Base-by-base conservation (phyloP, 192 early-diverging fungal species). In the Rhizophagus prolifer region DNA sequence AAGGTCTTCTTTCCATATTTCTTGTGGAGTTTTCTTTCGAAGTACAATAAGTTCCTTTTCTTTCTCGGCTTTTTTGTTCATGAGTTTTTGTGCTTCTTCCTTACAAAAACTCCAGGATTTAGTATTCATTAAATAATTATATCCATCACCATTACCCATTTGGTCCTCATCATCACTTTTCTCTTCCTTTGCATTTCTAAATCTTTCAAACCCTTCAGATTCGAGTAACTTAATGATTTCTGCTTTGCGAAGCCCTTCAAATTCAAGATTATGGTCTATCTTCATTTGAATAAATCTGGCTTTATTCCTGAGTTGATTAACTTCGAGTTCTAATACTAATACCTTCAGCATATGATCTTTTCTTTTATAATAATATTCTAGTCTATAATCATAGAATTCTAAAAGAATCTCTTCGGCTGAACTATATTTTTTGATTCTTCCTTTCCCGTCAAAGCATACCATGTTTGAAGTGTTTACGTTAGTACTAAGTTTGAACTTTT, bases 381-480 rank as follows among this genome's bases (percentile, higher is more conserved):
- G 70, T 5, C 97, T 89, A 26, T 97, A 82, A 10, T 91, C 85
- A 79, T 92, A 98, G 81, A 97, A 99, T 70, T 97, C 95, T 63
- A 86, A 79, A 26, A 99, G 79, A 58, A 99, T 94, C 28, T 94
- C 90, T 72, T 94, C 90, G 2, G 94, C 84, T 0, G 82, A 86
- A n/a, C 78, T 77, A 81, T 95, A 98, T 81, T 94, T 94, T 66
- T 90, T 87, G 63, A 99, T 89, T 9, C 93, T 89, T 25, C 94
- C 95, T 34, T 95, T 84, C n/a, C 85, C 82, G 85, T 99, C 94
- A 81, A 97, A 97, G 81, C 95, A 97, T 4, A 97, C 94, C 88
- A 99, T 90, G 81, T 99, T 99, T 26, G 89, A 88, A 1, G 94
- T 97, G 2, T 90, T 78, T 47, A 99, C 85, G 28, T 85, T 83